Evolutionary conservation across 2,329 filamentous ascomycete genomes (phyloP).

Genomic region (Hansfordia pulvinata): DNA sequence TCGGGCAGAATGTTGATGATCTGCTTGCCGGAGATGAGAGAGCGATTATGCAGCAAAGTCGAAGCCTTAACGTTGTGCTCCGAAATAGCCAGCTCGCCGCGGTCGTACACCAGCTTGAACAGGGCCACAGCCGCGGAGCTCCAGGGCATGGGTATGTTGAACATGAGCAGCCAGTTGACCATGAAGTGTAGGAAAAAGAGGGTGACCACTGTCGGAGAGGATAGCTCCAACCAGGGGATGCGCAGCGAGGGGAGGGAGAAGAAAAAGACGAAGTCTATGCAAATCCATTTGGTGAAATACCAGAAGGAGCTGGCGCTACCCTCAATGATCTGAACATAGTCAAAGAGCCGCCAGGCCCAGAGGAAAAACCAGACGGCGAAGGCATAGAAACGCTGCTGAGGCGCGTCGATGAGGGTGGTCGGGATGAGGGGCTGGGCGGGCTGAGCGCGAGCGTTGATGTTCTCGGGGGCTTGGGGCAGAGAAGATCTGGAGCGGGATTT

Average conservation of each 20-base stretch:
- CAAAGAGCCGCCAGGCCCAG: slow-evolving; percentile 73
- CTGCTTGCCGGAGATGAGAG: slow-evolving; percentile 88
- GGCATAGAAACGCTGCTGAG: slow-evolving; percentile 80
- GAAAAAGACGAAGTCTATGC: slow-evolving; percentile 74
- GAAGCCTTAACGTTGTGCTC: slow-evolving; percentile 84
- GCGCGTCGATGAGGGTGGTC: slow-evolving; percentile 69
- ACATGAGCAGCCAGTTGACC: slow-evolving; percentile 81
- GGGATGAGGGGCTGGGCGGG: slow-evolving; percentile 58
- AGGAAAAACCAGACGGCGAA: slow-evolving; percentile 65
- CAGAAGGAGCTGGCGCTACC: slow-evolving; percentile 79
- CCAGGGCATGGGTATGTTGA: slow-evolving; percentile 72
- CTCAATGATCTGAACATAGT: slow-evolving; percentile 66
- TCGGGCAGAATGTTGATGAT: slow-evolving; percentile 97
- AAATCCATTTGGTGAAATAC: slow-evolving; percentile 87
- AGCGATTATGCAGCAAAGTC: slow-evolving; percentile 79
- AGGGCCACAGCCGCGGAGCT: slow-evolving; percentile 59
- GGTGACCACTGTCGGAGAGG: slow-evolving; percentile 56
- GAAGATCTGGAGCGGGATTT: slow-evolving; percentile 7
- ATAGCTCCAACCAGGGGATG: slow-evolving; percentile 95
- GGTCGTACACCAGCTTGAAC: slow-evolving; percentile 75
- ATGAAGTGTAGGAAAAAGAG: slow-evolving; percentile 61
- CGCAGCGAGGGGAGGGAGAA: slow-evolving; percentile 76
- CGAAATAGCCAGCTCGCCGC: slow-evolving; percentile 85
- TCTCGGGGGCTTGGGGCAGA: slow-evolving; percentile 34
- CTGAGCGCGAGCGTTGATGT: slow-evolving; percentile 11